Evolutionary conservation across 352 stramenopile species (phyloP).

Genomic region (Plasmopara viticola): DNA sequence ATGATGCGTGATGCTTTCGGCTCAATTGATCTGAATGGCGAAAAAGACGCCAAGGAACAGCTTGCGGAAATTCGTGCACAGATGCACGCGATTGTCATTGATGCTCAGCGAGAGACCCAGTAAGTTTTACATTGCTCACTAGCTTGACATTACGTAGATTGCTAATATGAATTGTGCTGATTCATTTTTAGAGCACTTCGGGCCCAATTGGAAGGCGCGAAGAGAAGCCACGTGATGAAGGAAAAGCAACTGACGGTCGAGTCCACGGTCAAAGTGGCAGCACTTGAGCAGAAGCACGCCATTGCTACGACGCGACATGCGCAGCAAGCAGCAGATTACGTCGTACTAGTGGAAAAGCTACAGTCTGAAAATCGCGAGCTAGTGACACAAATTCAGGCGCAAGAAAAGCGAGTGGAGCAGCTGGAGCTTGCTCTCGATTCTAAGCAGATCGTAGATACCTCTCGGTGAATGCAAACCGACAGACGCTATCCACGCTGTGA

Average conservation of each 20-base stretch:
- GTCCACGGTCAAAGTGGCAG: conserved; percentile 33
- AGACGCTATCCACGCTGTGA: conserved; percentile 8
- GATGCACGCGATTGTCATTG: conserved; percentile 49
- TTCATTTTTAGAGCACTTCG: conserved; percentile 30
- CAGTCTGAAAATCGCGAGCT: conserved; percentile 45
- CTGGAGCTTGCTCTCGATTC: conserved; percentile 46
- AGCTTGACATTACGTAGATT: too few species aligned
- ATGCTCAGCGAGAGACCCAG: conserved; percentile 40
- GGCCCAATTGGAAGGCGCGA: conserved; percentile 35
- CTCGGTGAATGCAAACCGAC: conserved; percentile 27
- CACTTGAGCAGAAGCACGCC: conserved; percentile 44
- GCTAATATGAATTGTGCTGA: neutral
- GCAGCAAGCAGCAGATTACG: conserved; percentile 26
- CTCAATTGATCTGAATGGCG: conserved; percentile 16
- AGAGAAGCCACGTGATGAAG: conserved; percentile 25
- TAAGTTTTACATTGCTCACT: conserved; percentile 12
- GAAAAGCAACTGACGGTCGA: conserved; percentile 51
- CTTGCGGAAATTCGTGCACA: conserved; percentile 40
- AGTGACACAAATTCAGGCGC: conserved; percentile 23
- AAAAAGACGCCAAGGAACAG: conserved; percentile 31
- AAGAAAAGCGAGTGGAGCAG: conserved; percentile 41
- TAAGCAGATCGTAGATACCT: conserved; percentile 34
- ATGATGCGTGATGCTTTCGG: neutral
- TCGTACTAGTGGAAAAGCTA: conserved; percentile 33
- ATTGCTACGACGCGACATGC: conserved; percentile 35